These are phyloP conservation scores for Fusarium transvaalense DNA, from an alignment of 2,329 filamentous ascomycete genomes.

Conservation along the genomic window DNA sequence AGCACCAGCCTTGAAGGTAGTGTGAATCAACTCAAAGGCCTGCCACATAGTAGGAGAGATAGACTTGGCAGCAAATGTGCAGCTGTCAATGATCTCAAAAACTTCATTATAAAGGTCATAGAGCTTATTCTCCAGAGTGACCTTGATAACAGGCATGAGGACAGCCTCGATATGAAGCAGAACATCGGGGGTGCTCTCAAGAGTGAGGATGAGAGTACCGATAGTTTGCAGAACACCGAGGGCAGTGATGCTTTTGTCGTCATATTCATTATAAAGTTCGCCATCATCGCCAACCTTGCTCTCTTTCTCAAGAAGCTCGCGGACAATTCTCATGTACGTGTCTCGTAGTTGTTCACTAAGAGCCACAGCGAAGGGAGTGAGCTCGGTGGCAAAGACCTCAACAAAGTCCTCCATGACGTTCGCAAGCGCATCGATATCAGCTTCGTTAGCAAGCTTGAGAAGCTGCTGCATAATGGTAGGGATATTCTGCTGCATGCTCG, in stretches of 20 bases:
- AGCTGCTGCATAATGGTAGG: slow-evolving; percentile 99
- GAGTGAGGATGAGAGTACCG: slow-evolving; percentile 93
- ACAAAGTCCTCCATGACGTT: slow-evolving; percentile 99
- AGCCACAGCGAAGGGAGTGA: slow-evolving; percentile 96
- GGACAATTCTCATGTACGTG: slow-evolving; percentile 93
- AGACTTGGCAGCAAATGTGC: slow-evolving; percentile 95
- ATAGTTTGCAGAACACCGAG: slow-evolving; percentile 97
- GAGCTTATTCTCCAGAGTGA: slow-evolving; percentile 97
- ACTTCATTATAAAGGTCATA: slow-evolving; percentile 98
- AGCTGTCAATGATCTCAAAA: slow-evolving; percentile 99
- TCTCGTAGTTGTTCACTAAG: slow-evolving; percentile 95
- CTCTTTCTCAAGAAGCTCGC: slow-evolving; percentile 90
- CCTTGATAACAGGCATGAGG: slow-evolving; percentile 95
- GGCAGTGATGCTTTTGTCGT: slow-evolving; percentile 98
- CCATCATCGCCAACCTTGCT: slow-evolving; percentile 80
- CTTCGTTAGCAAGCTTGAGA: slow-evolving; percentile 95
- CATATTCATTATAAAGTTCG: slow-evolving; percentile 89
- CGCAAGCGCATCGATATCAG: slow-evolving; percentile 94
- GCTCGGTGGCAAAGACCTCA: slow-evolving; percentile 95
- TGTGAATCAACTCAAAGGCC: slow-evolving; percentile 95
- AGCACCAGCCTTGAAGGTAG: slow-evolving; percentile 96
- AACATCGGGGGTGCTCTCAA: slow-evolving; percentile 97
- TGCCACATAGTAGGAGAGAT: slow-evolving; percentile 99
- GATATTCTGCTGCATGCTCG: slow-evolving; percentile 97
- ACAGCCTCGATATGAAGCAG: slow-evolving; percentile 94